These are phyloP conservation scores for Laguncularia racemosa DNA, from an alignment of 345 rosid genomes.

Conservation along the genomic window DNA sequence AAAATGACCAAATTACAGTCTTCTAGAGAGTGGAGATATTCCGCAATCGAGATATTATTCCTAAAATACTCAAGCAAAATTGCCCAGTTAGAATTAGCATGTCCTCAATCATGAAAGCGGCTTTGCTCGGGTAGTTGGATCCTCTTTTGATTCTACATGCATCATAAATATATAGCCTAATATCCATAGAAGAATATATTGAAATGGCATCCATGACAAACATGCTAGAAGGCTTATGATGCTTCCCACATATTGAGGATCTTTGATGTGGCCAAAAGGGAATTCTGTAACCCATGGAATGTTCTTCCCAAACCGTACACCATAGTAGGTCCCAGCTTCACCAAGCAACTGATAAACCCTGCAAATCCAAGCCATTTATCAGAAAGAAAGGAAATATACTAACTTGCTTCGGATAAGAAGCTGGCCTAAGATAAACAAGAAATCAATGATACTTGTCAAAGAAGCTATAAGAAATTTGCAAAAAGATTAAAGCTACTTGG, in stretches of 20 bases:
- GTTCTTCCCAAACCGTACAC: slow-evolving; percentile 74
- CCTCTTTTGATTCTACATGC: slow-evolving; percentile 57
- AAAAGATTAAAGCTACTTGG: too few species aligned
- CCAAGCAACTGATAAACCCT: slow-evolving; percentile 91
- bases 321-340: slow-evolving; percentile 87
- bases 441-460: not conserved
- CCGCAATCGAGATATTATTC: not conserved
- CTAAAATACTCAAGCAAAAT: slow-evolving; percentile 2
- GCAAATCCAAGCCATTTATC: slow-evolving; percentile 12
- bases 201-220: slow-evolving; percentile 72
- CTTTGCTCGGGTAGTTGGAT: slow-evolving; percentile 59
- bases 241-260: slow-evolving; percentile 93
- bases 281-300: slow-evolving; percentile 82
- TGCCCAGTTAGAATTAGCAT: slow-evolving; percentile 5
- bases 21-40: not conserved
- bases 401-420: not conserved
- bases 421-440: not conserved
- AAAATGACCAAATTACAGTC: too few species aligned
- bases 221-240: slow-evolving; percentile 70
- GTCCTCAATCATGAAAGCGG: slow-evolving; percentile 29
- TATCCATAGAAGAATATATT: slow-evolving; percentile 66
- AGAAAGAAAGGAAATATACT: not conserved
- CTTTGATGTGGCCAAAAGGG: slow-evolving; percentile 81
- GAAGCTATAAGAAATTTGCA: too few species aligned
- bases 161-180: slow-evolving; percentile 73